Evolutionary conservation across 345 rosid species (phyloP), one percentile per base, ranked within the genome.

Genomic region (Physaria fendleri): DNA sequence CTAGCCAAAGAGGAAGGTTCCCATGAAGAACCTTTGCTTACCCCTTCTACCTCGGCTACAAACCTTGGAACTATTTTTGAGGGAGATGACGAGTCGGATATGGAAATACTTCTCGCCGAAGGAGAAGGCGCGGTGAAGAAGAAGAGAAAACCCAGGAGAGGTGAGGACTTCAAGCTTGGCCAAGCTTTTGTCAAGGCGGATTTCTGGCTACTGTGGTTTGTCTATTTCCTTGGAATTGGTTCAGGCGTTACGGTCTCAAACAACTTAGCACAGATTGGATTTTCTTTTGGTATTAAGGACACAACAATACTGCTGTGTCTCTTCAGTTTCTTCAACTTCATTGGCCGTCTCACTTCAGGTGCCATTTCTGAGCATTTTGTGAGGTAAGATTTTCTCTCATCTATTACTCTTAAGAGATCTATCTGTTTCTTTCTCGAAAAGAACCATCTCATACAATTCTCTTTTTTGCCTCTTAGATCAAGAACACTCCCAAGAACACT

Each of bases 181-280:
- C 88, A 93, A 77, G 97, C 84, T 52, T 72, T 87, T 41, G 59
- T 84, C 60, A 89, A 89, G 83, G 96, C 95, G 29, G 97, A 94
- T 72, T 94, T 85, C 74, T 94, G 99, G 99, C 96, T 94, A 62
- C 97, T 93, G 39, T 89, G 97, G 97, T 37, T 76, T 50, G 78
- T 72, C 11, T 89, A 81, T 66, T 93, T 93, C 76, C 81, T 87
- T 1, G 99, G 97, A 41, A 88, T 79, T 54, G 99, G 97, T 74
- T 68, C 99, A 46, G 99, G 99, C 20, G 78, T 87, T 27, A 89
- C 99, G 0, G 79, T 89, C 68, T 84, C 87, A 32, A 93, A 93
- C 77, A 89, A 93, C 77, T 83, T 93, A 82, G 93, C 99, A 38
- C 99, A 93, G 77, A 82, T 93, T 24, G 97, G 97, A 8, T 33